A percentile compares a stretch with the other conserved stretches of the same genome.
phyloP scores from a whole-genome alignment of 495 filamentous ascomycete species.

The Xylaria scruposa region DNA sequence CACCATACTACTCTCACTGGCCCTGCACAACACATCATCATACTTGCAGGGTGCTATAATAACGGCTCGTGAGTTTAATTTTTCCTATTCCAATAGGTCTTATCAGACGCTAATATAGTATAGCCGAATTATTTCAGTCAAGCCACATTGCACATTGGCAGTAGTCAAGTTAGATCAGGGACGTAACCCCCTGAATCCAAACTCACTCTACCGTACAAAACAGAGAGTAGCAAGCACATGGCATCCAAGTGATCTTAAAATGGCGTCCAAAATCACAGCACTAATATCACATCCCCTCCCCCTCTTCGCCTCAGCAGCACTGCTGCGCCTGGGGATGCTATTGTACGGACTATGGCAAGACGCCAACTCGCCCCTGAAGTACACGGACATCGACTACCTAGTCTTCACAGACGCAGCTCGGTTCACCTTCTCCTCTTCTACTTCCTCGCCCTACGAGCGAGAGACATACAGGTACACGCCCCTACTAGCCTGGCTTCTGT shows the following conservation, averaged over 20 bases:
- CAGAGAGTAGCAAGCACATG: neutral
- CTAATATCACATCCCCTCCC: conserved; percentile 50
- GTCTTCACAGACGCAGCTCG: conserved; percentile 98
- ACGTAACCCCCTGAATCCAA: conserved; percentile 1
- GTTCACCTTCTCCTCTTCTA: conserved; percentile 56
- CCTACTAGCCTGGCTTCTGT: conserved; percentile 84
- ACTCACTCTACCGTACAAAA: neutral
- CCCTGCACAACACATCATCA: neutral
- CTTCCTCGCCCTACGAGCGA: conserved; percentile 74
- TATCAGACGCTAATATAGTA: neutral
- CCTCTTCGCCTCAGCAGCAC: conserved; percentile 71
- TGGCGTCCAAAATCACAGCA: conserved; percentile 28
- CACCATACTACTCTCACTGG: neutral
- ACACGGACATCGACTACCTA: conserved; percentile 98
- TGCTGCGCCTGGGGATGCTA: conserved; percentile 73
- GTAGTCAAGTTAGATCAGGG: neutral
- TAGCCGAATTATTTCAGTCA: neutral
- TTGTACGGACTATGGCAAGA: conserved; percentile 93
- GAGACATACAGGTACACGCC: conserved; percentile 98
- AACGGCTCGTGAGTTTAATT: neutral
- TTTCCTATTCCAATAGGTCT: neutral
- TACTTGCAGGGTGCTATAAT: neutral
- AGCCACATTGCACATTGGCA: neutral
- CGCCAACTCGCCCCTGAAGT: conserved; percentile 86
- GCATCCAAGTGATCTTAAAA: neutral